Percentiles rank a stretch among this genome's conserved stretches.
Conservation (phyloP, 2,329 filamentous ascomycete genomes). For the Magnaporthiopsis rhizophila region DNA sequence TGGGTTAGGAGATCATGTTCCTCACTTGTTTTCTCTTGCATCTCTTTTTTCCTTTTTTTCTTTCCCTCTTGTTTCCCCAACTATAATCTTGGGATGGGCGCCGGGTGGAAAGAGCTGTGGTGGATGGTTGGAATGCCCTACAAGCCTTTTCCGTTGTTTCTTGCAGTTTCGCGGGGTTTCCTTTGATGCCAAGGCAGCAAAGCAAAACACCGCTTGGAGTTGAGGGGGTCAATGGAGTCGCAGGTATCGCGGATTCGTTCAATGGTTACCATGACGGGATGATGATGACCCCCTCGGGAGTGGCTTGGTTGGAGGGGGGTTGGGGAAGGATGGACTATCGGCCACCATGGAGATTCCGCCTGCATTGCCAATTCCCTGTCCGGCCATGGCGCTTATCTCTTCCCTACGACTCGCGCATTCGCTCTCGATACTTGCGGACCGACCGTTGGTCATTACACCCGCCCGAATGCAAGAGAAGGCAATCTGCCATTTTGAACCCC, state of each 20-base stretch:
- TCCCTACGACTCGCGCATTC: no score
- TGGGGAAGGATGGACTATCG: neutral
- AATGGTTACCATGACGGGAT: constrained; percentile 3
- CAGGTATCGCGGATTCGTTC: neutral
- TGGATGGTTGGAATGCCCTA: neutral
- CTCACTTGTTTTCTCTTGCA: neutral
- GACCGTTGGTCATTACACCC: no score
- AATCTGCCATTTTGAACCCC: no score
- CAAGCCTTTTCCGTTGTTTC: neutral
- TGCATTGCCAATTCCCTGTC: neutral
- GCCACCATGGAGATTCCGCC: neutral
- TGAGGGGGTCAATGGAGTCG: neutral
- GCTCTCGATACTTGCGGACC: no score
- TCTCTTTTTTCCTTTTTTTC: neutral
- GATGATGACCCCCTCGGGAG: neutral
- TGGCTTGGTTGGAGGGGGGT: neutral
- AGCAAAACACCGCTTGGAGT: neutral
- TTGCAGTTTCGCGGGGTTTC: neutral
- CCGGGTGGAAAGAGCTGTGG: neutral
- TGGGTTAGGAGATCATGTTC: neutral
- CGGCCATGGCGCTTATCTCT: no score
- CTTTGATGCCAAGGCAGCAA: neutral
- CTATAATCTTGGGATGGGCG: neutral
- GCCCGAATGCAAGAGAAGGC: no score
- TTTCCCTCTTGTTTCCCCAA: neutral